phyloP scores from a whole-genome alignment of 257 asterid species.

The Petunia axillaris region DNA sequence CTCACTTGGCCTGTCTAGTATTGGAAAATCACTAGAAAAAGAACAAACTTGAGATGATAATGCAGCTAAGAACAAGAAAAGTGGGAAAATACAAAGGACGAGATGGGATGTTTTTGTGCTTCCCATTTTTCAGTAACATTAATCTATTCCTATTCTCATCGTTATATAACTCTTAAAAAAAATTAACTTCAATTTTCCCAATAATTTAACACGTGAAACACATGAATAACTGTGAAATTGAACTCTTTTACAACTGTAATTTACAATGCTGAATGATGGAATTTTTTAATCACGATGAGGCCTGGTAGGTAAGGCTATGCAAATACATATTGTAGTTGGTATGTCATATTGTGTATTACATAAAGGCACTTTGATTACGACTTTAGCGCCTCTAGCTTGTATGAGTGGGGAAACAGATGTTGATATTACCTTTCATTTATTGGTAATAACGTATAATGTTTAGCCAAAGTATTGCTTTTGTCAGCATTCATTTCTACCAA shows the following conservation, averaged over 20 bases:
- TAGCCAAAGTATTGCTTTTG: too few species aligned
- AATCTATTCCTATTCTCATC: neutral
- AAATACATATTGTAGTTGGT: neutral
- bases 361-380: neutral
- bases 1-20: neutral
- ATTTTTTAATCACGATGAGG: neutral
- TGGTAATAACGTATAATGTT: neutral
- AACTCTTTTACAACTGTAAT: neutral
- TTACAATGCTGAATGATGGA: neutral
- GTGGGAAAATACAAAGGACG: neutral
- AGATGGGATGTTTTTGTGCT: neutral
- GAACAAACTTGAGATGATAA: constrained; percentile 19
- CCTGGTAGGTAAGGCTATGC: neutral
- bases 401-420: neutral
- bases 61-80: constrained; percentile 19
- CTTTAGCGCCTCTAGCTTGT: neutral
- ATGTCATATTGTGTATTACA: neutral
- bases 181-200: neutral
- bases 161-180: neutral
- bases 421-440: neutral
- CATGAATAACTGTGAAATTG: neutral
- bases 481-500: too few species aligned
- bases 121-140: neutral
- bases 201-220: neutral
- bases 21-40: constrained; percentile 25